These are phyloP conservation scores for Kingdonia uniflora DNA, from an alignment of 164 flowering plant species.

Conservation along the genomic window DNA sequence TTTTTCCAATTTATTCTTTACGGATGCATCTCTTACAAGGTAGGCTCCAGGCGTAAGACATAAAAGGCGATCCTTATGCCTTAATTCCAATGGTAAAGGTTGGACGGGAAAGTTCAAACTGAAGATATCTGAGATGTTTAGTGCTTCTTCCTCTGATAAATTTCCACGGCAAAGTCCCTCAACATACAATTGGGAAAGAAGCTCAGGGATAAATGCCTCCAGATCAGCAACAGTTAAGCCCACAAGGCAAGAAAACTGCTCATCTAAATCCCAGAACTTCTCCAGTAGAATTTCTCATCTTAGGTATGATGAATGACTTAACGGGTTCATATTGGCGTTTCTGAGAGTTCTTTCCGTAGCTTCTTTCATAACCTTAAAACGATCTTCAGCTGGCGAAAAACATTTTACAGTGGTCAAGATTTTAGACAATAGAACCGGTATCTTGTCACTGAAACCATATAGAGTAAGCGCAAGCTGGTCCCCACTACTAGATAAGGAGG, in stretches of 20 bases:
- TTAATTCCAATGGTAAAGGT: conserved; percentile 56
- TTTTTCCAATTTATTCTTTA: conserved; percentile 72
- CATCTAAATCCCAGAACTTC: conserved; percentile 84
- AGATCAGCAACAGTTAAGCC: conserved; percentile 52
- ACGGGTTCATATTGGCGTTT: conserved; percentile 88
- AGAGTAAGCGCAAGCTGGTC: conserved; percentile 79
- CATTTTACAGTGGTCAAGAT: conserved; percentile 48
- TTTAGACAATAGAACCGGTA: conserved; percentile 53
- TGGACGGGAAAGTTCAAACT: conserved; percentile 38
- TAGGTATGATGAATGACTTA: conserved; percentile 71
- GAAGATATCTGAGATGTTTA: conserved; percentile 41
- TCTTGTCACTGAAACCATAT: conserved; percentile 90
- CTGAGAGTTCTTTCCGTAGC: conserved; percentile 66
- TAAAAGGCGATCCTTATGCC: conserved; percentile 58
- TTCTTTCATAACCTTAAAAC: conserved; percentile 91
- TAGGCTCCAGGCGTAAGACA: conserved; percentile 64
- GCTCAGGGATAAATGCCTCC: conserved; percentile 52
- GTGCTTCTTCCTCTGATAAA: conserved; percentile 65
- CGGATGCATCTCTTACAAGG: conserved; percentile 58
- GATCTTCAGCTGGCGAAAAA: conserved; percentile 64
- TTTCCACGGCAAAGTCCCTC: conserved; percentile 98
- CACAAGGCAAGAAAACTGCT: conserved; percentile 48
- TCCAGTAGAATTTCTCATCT: conserved; percentile 75
- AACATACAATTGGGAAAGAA: conserved; percentile 77
- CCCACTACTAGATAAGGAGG: conserved; percentile 54